Evolutionary conservation across 2,329 filamentous ascomycete species (phyloP).

Genomic region (Aspergillus flavus): DNA sequence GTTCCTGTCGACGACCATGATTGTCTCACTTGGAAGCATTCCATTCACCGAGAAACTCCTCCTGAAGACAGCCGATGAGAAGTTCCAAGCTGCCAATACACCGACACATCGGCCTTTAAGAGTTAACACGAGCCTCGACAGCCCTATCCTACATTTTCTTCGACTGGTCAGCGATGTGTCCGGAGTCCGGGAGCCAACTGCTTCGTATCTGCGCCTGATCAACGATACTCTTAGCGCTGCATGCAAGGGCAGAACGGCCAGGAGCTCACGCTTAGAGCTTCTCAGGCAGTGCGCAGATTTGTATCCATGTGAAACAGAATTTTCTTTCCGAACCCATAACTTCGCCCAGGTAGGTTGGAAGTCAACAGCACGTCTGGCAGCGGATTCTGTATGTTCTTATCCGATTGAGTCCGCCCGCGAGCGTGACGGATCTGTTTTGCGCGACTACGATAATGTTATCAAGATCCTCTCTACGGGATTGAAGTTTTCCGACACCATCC

Average conservation of each 20-base stretch:
- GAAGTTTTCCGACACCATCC: constrained; percentile 27
- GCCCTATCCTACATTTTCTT: constrained; percentile 44
- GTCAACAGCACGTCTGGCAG: constrained; percentile 35
- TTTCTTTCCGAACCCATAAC: constrained; percentile 9
- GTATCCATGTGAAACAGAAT: constrained; percentile 20
- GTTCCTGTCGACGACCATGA: constrained; percentile 54
- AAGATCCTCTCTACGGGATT: constrained; percentile 67
- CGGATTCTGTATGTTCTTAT: constrained; percentile 44
- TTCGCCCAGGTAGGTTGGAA: constrained; percentile 38
- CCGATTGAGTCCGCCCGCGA: constrained; percentile 43
- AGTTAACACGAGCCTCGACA: constrained; percentile 32
- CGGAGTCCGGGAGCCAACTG: constrained; percentile 20
- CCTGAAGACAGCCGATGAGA: constrained; percentile 57
- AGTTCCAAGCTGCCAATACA: constrained; percentile 51
- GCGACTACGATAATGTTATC: constrained; percentile 70
- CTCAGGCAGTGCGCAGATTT: constrained; percentile 41
- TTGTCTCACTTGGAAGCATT: constrained; percentile 53
- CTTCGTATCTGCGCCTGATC: constrained; percentile 34
- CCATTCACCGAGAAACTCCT: constrained; percentile 55
- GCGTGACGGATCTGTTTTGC: constrained; percentile 57
- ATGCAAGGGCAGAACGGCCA: constrained; percentile 36
- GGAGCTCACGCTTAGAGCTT: constrained; percentile 41
- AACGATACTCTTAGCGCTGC: constrained; percentile 34
- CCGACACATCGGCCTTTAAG: constrained; percentile 36
- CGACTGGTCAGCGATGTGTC: constrained; percentile 33